Evolutionary conservation across 805 yeast species (phyloP).

Genomic region (Nakazawaea anatomiae): DNA sequence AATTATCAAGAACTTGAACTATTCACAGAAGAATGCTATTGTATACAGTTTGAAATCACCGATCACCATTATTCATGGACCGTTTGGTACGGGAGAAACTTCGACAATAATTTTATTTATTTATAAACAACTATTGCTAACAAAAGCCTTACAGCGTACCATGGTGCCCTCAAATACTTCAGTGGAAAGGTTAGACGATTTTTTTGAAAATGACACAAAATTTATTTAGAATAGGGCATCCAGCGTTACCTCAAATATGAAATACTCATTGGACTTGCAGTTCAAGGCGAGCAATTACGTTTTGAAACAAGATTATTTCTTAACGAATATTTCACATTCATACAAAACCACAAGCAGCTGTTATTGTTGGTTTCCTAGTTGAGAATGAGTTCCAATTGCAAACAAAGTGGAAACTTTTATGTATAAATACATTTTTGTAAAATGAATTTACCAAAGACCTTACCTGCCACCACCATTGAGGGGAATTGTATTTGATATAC

Average conservation of each 20-base stretch:
- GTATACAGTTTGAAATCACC: conserved; percentile 55
- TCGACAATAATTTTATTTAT: conserved; percentile 79
- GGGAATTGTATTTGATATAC: too few relatives aligned
- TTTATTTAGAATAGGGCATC: conserved; percentile 87
- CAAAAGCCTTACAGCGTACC: conserved; percentile 36
- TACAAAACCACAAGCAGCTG: too few relatives aligned
- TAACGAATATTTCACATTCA: too few relatives aligned
- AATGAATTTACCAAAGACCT: too few relatives aligned
- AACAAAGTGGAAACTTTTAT: too few relatives aligned
- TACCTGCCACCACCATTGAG: too few relatives aligned
- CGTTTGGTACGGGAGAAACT: conserved; percentile 84
- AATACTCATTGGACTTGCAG: conserved; percentile 75
- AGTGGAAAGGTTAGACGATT: conserved; percentile 64
- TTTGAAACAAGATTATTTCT: too few relatives aligned
- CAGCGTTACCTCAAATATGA: conserved; percentile 61
- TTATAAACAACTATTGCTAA: conserved; percentile 54
- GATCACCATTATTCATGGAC: conserved; percentile 62
- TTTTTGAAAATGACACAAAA: conserved; percentile 33
- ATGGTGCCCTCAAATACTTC: conserved; percentile 88
- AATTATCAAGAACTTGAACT: conserved; percentile 48
- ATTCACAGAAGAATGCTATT: conserved; percentile 71
- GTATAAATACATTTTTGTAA: too few relatives aligned
- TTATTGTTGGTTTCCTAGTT: too few relatives aligned
- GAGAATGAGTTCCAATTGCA: too few relatives aligned
- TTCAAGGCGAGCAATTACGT: too few relatives aligned